Conservation (phyloP, 1,284 basidiomycete genomes). For the Neolentinus lepideus region DNA sequence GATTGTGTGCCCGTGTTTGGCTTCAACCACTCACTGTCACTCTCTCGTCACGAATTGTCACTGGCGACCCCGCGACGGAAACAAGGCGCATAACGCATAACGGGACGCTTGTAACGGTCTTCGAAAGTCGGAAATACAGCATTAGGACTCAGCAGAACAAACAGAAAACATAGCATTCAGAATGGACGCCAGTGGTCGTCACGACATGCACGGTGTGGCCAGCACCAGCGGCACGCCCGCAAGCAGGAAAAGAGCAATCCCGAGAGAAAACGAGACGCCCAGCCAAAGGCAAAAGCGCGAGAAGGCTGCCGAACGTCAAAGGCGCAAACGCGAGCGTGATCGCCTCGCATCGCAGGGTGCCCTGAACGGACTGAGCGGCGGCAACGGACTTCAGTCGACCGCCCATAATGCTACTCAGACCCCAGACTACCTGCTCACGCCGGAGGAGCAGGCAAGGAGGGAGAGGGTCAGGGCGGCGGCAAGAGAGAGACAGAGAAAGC, state of each 20-base stretch:
- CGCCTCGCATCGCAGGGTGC: constrained; percentile 19
- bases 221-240: neutral
- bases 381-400: neutral
- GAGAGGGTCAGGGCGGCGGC: constrained; percentile 67
- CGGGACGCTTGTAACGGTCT: constrained; percentile 1
- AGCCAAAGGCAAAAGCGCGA: constrained; percentile 65
- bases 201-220: neutral
- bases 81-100: constrained; percentile 2
- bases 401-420: constrained; percentile 13
- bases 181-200: neutral
- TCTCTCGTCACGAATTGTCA: constrained; percentile 33
- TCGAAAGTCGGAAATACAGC: neutral
- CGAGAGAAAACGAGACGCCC: constrained; percentile 63
- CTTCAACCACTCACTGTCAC: constrained; percentile 25
- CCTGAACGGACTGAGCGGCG: neutral
- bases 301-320: constrained; percentile 75
- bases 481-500: constrained; percentile 71
- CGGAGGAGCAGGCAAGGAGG: constrained; percentile 56
- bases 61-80: constrained; percentile 5
- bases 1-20: constrained; percentile 25
- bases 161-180: neutral
- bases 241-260: constrained; percentile 7
- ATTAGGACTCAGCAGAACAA: neutral
- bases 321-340: constrained; percentile 72
- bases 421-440: constrained; percentile 29